Evolutionary conservation across 345 rosid species (phyloP), one percentile per base, ranked within the genome.

Genomic region (Draba incana): DNA sequence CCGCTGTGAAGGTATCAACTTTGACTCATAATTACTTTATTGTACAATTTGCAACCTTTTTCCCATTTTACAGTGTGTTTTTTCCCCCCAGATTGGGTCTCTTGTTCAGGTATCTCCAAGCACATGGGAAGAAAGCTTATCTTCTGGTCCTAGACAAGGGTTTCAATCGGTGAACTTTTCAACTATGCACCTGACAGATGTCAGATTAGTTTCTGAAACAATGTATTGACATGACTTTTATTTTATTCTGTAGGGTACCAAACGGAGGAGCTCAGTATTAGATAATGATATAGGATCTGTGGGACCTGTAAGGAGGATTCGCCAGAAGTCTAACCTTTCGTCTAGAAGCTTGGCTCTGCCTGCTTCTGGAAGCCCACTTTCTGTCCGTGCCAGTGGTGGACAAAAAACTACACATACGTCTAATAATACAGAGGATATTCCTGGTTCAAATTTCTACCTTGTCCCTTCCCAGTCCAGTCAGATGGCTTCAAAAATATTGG

Each of bases 221-320:
- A 69, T 15, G 49, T 57, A 39, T 25, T 51, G 35, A 57, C 53
- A 25, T 49, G 48, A 41, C 59, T 56, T 68, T 62, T 47, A 16
- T 12, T 50, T 70, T 45, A 20, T 44, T 70, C 63, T 76, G 78
- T 80, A 95, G 99, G 79, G 78, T 71, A 77, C 83, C 51, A 92
- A 95, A 71, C 84, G 94, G 52, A 76, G 93, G 80, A 87, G 86
- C 77, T 85, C 93, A 25, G 87, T 83, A 41, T 79, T 95, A 31
- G 94, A 95, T 57, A 82, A 73, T 84, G 96, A 82, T 77, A 79
- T 88, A 6, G 89, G 92, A 47, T 82, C 92, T 69, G 78, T 80
- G 65, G 97, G 96, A 48, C 90, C 98, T 68, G 81, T 92, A 66
- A 92, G 98, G 31, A 87, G 98, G 75, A 88, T 88, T 69, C 92